Conservation (phyloP, 1,139 yeast genomes). For the Wickerhamomyces sp. region DNA sequence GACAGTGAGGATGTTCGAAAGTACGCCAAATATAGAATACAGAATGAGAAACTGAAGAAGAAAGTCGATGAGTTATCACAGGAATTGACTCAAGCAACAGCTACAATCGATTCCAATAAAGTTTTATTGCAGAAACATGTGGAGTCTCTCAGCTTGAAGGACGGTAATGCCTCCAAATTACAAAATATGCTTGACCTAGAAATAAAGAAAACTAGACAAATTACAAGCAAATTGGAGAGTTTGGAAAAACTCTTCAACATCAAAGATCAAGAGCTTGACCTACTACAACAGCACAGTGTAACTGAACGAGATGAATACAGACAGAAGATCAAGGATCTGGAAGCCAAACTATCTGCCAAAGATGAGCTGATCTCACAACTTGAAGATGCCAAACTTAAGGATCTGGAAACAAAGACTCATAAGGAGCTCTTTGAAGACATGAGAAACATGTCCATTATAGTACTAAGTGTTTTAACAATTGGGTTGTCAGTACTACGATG, state of each 20-base stretch:
- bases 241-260: too few relatives aligned
- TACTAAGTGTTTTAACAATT: background rate
- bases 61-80: slow-evolving; percentile 26
- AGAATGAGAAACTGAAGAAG: slow-evolving; percentile 25
- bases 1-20: slow-evolving; percentile 16
- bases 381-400: background rate
- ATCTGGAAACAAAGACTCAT: background rate
- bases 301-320: background rate
- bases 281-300: too few relatives aligned
- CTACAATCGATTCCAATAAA: background rate
- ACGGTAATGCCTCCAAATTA: too few relatives aligned
- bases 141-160: background rate
- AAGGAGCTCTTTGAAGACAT: slow-evolving; percentile 1
- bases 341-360: background rate
- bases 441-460: background rate
- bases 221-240: too few relatives aligned
- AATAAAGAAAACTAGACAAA: too few relatives aligned
- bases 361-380: background rate
- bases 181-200: too few relatives aligned
- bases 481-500: background rate
- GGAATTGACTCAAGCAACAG: slow-evolving; percentile 19
- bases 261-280: too few relatives aligned
- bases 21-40: slow-evolving; percentile 20
- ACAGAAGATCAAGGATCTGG: background rate
- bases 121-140: slow-evolving; percentile 1